A percentile compares a stretch with the other conserved stretches of the same genome.
These are phyloP conservation scores for Russula sp. DNA, from an alignment of 768 basidiomycete genomes.

Conservation along the genomic window DNA sequence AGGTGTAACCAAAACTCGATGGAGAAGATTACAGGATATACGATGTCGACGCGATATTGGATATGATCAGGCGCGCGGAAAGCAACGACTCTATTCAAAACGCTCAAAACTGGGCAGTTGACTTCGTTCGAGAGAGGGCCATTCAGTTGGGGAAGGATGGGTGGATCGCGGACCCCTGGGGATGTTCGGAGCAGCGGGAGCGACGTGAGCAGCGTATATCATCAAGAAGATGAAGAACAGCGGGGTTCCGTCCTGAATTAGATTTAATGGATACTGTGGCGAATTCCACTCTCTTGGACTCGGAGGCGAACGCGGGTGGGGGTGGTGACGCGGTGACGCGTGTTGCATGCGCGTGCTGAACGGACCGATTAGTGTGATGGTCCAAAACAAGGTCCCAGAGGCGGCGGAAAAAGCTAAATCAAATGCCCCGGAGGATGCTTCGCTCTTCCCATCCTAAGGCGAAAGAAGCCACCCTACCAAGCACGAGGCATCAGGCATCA, in stretches of 20 bases:
- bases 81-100: background rate
- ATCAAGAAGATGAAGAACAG: background rate
- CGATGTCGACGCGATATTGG: background rate
- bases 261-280: background rate
- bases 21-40: background rate
- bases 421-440: background rate
- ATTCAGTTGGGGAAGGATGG: background rate
- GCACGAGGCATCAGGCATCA: slow-evolving; percentile 11
- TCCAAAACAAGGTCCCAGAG: background rate
- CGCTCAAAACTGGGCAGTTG: background rate
- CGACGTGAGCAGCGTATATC: background rate
- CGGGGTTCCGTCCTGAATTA: too few species aligned
- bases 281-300: too few species aligned
- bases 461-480: background rate
- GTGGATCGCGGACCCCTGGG: background rate
- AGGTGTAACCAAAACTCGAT: background rate
- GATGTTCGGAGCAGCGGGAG: background rate
- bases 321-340: too few species aligned
- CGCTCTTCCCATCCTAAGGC: background rate
- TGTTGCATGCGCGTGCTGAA: too few species aligned
- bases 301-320: background rate
- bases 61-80: background rate
- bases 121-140: background rate
- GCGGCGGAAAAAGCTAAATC: slow-evolving; percentile 3
- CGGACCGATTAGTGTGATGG: too few species aligned